Evolutionary conservation across 176 grass and related monocot species (phyloP), one percentile per base, ranked within the genome.

Genomic region (Carex myosuroides): DNA sequence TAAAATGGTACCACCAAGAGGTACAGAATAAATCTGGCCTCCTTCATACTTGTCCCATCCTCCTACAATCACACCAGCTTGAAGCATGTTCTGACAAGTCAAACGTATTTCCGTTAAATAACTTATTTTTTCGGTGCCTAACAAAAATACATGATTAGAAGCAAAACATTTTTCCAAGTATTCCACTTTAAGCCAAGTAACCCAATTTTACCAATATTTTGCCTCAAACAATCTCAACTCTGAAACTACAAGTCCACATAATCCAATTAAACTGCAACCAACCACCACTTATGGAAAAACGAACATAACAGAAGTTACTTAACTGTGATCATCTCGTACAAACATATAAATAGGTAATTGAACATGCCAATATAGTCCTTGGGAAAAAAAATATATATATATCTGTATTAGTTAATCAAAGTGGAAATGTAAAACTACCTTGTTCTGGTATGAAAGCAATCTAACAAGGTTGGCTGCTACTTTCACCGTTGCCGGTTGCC

Each of bases 1-100:
- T 59, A 99, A 11, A 75, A 99, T 95, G 1, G 96, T 95, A 85
- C 93, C 93, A 76, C 96, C 96, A 92, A 95, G 96, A 9, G 93
- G 91, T 1, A 99, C 91, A 1, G 93, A 95, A 77, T 86, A 99
- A 87, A 99, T 99, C 88, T 99, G 93, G 60, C 89, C 96, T 42
- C 93, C 93, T 87, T 99, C 93, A 0, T 99, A 99, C 73, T 99
- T 95, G 81, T 98, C 96, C 96, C 93, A 98, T 75, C 96, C 96
- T 63, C 96, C 96, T 88, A 98, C 56, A 85, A 98, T 98, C 86
- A 93, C 73, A 29, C 96, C 96, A 86, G 93, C 91, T 99, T 99
- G 93, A 59, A 99, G 72, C 96, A 99, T 93, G 72, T 90, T 95
- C 96, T 99, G 71, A 13, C 78, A 70, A 88, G 18, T 29, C 33